Conservation (phyloP, 1,284 basidiomycete species). For the Polyporus tsugae region DNA sequence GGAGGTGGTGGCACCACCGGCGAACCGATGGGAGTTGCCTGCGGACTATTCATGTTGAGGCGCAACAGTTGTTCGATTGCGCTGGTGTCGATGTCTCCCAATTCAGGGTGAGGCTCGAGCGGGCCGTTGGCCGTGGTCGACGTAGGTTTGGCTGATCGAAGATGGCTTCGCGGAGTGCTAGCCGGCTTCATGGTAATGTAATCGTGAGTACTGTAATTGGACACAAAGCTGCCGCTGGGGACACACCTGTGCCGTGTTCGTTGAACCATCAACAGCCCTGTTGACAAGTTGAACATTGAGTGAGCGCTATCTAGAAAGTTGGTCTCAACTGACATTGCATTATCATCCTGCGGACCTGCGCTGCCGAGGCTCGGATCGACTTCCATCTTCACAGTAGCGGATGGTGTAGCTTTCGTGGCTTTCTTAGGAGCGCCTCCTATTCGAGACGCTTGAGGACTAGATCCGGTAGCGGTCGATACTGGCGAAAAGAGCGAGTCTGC, state of each 20-base stretch:
- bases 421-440: background rate
- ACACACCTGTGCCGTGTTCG: slow-evolving; percentile 8
- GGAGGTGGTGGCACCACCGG: slow-evolving; percentile 5
- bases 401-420: background rate
- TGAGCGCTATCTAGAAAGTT: too few relatives aligned
- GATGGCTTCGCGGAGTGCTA: background rate
- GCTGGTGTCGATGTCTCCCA: slow-evolving; percentile 4
- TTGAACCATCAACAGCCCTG: slow-evolving; percentile 6
- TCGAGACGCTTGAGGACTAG: background rate
- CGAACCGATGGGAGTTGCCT: background rate
- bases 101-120: background rate
- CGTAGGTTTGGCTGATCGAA: background rate
- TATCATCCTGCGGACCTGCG: background rate
- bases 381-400: slow-evolving; percentile 19
- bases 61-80: background rate
- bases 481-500: slow-evolving; percentile 11
- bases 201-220: too few relatives aligned
- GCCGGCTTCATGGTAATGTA: background rate
- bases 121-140: background rate
- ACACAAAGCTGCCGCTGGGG: too few relatives aligned
- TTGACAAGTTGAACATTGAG: background rate
- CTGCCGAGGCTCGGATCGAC: background rate
- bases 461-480: background rate
- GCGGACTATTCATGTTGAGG: background rate
- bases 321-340: slow-evolving; percentile 13